Percentiles rank a stretch among this genome's conserved stretches.
Conservation (phyloP, 225 moss, liverwort and hornwort genomes). For the Straminergon stramineum region DNA sequence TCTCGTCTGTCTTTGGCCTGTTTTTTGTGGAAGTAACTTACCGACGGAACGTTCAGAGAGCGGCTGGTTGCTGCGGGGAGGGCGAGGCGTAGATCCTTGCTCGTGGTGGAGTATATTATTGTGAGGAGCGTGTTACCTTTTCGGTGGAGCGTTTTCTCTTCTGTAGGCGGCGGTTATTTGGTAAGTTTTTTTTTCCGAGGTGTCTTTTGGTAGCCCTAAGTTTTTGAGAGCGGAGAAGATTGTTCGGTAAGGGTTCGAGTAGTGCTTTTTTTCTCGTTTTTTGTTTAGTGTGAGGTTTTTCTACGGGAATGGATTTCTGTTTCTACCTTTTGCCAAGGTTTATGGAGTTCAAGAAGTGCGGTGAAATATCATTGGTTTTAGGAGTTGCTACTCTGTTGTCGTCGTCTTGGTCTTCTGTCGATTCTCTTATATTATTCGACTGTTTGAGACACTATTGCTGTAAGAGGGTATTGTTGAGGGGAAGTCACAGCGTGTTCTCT, state of each 20-base stretch:
- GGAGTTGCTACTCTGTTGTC: not conserved
- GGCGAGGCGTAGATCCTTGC: not conserved
- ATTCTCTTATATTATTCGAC: not conserved
- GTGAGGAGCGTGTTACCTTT: not conserved
- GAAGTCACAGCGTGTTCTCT: not conserved
- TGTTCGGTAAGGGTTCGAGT: not conserved
- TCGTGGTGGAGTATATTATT: not conserved
- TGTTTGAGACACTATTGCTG: not conserved
- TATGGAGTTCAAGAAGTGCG: not conserved
- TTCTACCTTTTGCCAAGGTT: not conserved
- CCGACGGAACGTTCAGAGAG: not conserved
- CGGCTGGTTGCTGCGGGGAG: not conserved
- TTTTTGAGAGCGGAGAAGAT: not conserved
- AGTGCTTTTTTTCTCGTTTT: not conserved
- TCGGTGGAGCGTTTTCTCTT: not conserved
- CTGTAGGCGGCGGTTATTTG: slow-evolving; percentile 3
- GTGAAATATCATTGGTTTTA: not conserved
- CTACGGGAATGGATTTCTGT: not conserved
- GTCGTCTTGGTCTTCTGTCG: not conserved
- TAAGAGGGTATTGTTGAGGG: not conserved
- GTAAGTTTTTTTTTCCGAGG: not conserved
- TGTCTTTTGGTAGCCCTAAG: not conserved
- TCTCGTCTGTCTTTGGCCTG: not conserved
- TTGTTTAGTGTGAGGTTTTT: not conserved
- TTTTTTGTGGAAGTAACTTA: not conserved